Percentiles rank a stretch among this genome's conserved stretches.
phyloP scores from a whole-genome alignment of 345 rosid species.

The Lepidium sativum region DNA sequence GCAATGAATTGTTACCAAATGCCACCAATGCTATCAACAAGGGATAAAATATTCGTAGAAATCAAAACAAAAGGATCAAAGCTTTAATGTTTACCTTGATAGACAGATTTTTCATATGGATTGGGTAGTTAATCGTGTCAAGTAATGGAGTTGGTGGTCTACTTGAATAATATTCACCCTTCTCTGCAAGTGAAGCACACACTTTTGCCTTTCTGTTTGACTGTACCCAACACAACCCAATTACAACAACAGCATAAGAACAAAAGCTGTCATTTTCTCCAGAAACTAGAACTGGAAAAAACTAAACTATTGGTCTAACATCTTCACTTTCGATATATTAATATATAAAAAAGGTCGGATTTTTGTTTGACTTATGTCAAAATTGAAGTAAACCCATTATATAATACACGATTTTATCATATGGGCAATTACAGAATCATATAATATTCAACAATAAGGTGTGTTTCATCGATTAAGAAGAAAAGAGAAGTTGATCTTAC shows the following conservation, averaged over 20 bases:
- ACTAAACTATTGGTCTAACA: background rate
- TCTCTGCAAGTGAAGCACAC: constrained; percentile 71
- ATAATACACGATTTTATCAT: constrained; percentile 22
- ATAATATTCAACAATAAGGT: background rate
- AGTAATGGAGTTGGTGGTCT: constrained; percentile 87
- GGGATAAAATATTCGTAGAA: background rate
- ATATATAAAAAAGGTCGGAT: background rate
- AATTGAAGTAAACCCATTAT: constrained; percentile 1
- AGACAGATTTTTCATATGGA: constrained; percentile 94
- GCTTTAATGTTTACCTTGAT: constrained; percentile 38
- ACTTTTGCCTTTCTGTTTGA: constrained; percentile 44
- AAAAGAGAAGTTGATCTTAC: constrained; percentile 20
- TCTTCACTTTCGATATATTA: background rate
- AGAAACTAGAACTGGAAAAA: background rate
- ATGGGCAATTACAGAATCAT: constrained; percentile 1
- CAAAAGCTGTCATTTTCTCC: constrained; percentile 7
- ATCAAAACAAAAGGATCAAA: background rate
- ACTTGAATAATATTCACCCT: constrained; percentile 58
- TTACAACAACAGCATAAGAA: constrained; percentile 4
- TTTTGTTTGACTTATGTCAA: constrained; percentile 10
- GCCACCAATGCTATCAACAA: background rate
- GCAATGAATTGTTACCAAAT: background rate
- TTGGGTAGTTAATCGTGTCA: constrained; percentile 88
- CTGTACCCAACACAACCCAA: constrained; percentile 33
- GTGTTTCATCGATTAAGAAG: background rate